A percentile compares a stretch with the other conserved stretches of the same genome.
Conservation (phyloP, 768 basidiomycete genomes). For the Suillus paluster region DNA sequence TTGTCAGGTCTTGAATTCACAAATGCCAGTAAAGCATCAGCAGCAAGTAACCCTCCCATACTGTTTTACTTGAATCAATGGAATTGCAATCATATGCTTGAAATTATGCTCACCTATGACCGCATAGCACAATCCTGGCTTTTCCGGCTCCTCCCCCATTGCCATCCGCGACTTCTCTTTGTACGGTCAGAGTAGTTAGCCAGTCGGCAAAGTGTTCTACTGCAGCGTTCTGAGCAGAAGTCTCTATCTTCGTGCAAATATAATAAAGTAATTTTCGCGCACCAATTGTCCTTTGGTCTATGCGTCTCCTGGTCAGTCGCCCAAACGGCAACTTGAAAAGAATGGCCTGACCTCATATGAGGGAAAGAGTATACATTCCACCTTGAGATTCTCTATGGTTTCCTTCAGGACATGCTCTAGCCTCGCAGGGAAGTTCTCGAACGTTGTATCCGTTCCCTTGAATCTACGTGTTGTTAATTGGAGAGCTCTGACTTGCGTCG, state of each 20-base stretch:
- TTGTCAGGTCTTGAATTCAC: conserved; percentile 66
- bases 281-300: conserved; percentile 93
- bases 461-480: conserved; percentile 40
- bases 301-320: not conserved
- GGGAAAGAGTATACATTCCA: conserved; percentile 85
- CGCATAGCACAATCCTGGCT: conserved; percentile 84
- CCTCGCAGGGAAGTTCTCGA: conserved; percentile 77
- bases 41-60: conserved; percentile 91
- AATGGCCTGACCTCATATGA: conserved; percentile 71
- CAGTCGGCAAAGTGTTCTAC: conserved; percentile 89
- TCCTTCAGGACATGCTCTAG: conserved; percentile 77
- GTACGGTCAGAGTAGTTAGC: conserved; percentile 88
- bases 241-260: conserved; percentile 6
- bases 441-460: conserved; percentile 71
- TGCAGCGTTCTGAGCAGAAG: conserved; percentile 63
- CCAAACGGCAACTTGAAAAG: conserved; percentile 4
- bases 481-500: not conserved
- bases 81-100: not conserved
- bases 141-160: conserved; percentile 72
- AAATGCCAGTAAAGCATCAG: conserved; percentile 82
- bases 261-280: conserved; percentile 29
- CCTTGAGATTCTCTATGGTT: conserved; percentile 55
- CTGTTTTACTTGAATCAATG: conserved; percentile 42
- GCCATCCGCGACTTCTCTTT: conserved; percentile 78
- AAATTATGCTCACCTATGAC: conserved; percentile 67